Conservation (phyloP, 345 rosid genomes). For the Passiflora organensis region DNA sequence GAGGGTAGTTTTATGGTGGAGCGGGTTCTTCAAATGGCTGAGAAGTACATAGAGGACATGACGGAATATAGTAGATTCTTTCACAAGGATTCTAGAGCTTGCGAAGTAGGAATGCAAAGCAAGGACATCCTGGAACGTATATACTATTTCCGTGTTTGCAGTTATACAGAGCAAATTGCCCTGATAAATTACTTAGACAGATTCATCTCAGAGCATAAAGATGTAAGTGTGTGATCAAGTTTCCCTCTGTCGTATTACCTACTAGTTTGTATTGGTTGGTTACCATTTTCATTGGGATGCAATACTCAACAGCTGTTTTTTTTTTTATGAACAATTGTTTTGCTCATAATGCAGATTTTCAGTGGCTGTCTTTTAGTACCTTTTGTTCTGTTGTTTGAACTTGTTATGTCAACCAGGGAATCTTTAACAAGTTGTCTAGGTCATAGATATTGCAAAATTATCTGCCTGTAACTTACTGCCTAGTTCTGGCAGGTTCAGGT, state of each 20-base stretch:
- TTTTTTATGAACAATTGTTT: too few relatives aligned
- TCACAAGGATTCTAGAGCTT: slow-evolving; percentile 40
- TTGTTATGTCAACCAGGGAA: too few relatives aligned
- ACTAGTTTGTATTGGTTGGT: too few relatives aligned
- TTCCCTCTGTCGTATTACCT: background rate
- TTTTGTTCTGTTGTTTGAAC: too few relatives aligned
- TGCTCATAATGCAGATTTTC: too few relatives aligned
- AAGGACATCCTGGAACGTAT: slow-evolving; percentile 70
- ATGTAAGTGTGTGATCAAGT: slow-evolving; percentile 32
- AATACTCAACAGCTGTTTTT: too few relatives aligned
- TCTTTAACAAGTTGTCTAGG: too few relatives aligned
- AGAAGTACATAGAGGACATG: slow-evolving; percentile 72
- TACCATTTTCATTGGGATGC: too few relatives aligned
- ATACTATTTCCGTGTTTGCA: slow-evolving; percentile 79
- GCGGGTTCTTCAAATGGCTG: slow-evolving; percentile 81
- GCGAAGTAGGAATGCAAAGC: slow-evolving; percentile 42
- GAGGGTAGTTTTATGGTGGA: slow-evolving; percentile 98
- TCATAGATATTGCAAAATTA: too few relatives aligned
- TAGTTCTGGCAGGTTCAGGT: slow-evolving; percentile 60
- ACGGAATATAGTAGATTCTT: slow-evolving; percentile 45
- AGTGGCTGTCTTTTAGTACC: too few relatives aligned
- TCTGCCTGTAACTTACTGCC: too few relatives aligned
- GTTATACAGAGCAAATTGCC: slow-evolving; percentile 81
- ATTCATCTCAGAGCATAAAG: slow-evolving; percentile 70
- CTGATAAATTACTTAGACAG: slow-evolving; percentile 68